Evolutionary conservation across 345 rosid genomes (phyloP).

Genomic region (Turritis glabra): DNA sequence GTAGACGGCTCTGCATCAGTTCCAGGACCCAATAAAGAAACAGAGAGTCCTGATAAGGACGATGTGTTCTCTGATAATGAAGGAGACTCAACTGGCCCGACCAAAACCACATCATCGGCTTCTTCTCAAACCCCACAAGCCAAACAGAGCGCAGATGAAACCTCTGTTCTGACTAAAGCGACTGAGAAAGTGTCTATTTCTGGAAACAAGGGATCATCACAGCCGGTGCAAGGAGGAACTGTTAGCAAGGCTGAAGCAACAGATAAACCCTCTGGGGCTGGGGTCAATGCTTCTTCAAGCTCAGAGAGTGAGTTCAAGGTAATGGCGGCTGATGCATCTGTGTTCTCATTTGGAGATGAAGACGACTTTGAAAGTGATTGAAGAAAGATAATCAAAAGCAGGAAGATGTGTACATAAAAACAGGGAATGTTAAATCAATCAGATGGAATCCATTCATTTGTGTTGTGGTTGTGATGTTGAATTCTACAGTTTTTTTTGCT

Average conservation of each 20-base stretch:
- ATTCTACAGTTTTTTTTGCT: neutral
- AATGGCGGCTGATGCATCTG: constrained; percentile 90
- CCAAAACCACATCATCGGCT: constrained; percentile 27
- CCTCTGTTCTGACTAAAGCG: constrained; percentile 43
- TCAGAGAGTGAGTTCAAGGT: constrained; percentile 64
- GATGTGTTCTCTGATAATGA: constrained; percentile 82
- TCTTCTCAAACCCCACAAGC: constrained; percentile 36
- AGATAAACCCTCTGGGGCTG: constrained; percentile 32
- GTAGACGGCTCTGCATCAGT: constrained; percentile 40
- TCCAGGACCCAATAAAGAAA: constrained; percentile 46
- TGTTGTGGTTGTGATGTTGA: constrained; percentile 34
- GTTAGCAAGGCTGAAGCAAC: constrained; percentile 28
- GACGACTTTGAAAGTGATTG: constrained; percentile 78
- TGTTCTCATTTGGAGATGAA: constrained; percentile 75
- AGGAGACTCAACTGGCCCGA: constrained; percentile 39
- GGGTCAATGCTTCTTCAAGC: constrained; percentile 30
- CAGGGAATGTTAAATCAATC: constrained; percentile 25
- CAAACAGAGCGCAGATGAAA: constrained; percentile 42
- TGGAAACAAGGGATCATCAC: constrained; percentile 41
- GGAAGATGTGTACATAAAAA: constrained; percentile 27
- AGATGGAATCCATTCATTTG: constrained; percentile 27
- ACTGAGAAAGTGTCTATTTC: constrained; percentile 54
- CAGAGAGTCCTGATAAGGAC: constrained; percentile 53
- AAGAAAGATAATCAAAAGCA: constrained; percentile 13
- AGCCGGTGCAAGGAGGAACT: constrained; percentile 33